Percentiles rank a stretch among this genome's conserved stretches.
Conservation (phyloP, 2,329 filamentous ascomycete species). For the Coniella lustricola region DNA sequence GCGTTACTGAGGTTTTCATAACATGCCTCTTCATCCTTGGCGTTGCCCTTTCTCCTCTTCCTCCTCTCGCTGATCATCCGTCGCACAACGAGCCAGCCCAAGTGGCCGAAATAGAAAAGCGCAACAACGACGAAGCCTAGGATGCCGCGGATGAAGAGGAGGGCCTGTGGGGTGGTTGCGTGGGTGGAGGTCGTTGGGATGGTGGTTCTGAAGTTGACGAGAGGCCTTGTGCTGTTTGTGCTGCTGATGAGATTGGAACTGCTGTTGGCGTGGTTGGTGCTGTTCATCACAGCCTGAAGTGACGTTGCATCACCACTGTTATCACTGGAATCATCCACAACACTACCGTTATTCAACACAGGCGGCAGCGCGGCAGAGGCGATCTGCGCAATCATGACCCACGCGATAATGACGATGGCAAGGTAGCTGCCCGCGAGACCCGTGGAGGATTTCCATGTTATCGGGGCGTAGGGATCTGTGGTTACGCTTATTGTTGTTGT, state of each 20-base stretch:
- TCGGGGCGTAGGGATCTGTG: not conserved
- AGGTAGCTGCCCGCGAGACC: conserved; percentile 23
- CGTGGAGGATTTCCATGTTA: conserved; percentile 27
- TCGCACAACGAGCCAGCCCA: not conserved
- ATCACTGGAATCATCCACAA: too few relatives aligned
- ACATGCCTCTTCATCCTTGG: not conserved
- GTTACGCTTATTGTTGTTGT: too few relatives aligned
- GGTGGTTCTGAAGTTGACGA: too few relatives aligned
- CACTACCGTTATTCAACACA: not conserved
- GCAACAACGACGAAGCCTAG: conserved; percentile 7
- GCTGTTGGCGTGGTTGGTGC: too few relatives aligned
- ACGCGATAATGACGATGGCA: conserved; percentile 22
- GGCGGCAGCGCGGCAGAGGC: conserved; percentile 21
- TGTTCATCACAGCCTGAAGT: too few relatives aligned
- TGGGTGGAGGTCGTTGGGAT: too few relatives aligned
- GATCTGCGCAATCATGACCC: conserved; percentile 26
- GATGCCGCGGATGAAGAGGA: not conserved
- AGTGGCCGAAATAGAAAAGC: conserved; percentile 3
- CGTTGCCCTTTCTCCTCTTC: too few relatives aligned
- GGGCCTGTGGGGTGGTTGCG: conserved; percentile 15
- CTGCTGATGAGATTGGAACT: too few relatives aligned
- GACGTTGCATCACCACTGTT: too few relatives aligned
- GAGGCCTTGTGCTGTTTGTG: too few relatives aligned
- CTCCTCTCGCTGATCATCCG: too few relatives aligned
- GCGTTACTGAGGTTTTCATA: too few relatives aligned